A percentile compares a stretch with the other conserved stretches of the same genome.
phyloP scores from a whole-genome alignment of 176 grass and related monocot species.

The Areca catechu region DNA sequence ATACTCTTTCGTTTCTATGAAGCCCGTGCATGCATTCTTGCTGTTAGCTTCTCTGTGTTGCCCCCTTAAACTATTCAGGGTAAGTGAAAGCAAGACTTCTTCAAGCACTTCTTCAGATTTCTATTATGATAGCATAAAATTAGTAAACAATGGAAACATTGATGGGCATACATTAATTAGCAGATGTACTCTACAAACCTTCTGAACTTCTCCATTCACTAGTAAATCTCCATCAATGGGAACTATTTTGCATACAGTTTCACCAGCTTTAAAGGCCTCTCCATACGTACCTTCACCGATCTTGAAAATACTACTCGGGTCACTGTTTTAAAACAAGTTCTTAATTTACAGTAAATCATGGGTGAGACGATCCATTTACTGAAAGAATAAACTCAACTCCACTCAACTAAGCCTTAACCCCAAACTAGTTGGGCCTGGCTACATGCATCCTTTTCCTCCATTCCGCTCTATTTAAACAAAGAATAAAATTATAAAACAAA shows the following conservation, averaged over 20 bases:
- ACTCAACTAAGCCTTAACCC: too few species aligned
- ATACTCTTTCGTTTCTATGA: conserved; percentile 94
- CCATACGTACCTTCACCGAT: conserved; percentile 92
- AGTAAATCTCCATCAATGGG: conserved; percentile 71
- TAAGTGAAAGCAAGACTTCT: conserved; percentile 85
- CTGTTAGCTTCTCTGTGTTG: conserved; percentile 13
- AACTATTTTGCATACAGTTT: conserved; percentile 81
- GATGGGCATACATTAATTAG: not conserved
- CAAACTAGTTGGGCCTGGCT: too few species aligned
- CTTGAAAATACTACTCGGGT: conserved; percentile 49
- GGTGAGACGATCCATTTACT: too few species aligned
- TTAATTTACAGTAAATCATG: too few species aligned
- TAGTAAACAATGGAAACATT: conserved; percentile 15
- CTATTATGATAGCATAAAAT: conserved; percentile 32
- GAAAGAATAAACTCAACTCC: too few species aligned
- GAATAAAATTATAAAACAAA: too few species aligned
- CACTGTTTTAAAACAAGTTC: conserved; percentile 26
- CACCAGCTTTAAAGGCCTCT: conserved; percentile 76
- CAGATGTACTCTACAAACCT: conserved; percentile 41
- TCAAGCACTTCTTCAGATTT: conserved; percentile 86
- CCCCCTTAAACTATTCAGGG: conserved; percentile 73
- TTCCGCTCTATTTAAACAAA: too few species aligned
- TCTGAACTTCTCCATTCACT: conserved; percentile 87
- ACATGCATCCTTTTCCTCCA: too few species aligned
- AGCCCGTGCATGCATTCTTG: conserved; percentile 61